phyloP scores from a whole-genome alignment of 345 rosid species.

The Heritiera fomes region DNA sequence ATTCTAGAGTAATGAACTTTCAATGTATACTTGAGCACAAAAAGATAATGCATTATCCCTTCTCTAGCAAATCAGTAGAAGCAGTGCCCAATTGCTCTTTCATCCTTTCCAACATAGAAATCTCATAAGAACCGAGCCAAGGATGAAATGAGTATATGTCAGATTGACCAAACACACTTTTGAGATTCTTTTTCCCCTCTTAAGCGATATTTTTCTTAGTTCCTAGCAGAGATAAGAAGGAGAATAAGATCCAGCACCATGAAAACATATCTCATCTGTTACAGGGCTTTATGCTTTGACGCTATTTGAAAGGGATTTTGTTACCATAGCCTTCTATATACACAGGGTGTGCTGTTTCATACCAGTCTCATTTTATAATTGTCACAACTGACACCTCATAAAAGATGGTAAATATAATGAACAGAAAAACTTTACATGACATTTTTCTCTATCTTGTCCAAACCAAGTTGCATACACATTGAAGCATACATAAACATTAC shows the following conservation, averaged over 20 bases:
- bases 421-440: not conserved
- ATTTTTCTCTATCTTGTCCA: not conserved
- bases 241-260: not conserved
- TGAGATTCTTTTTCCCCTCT: not conserved
- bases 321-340: not conserved
- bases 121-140: not conserved
- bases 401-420: not conserved
- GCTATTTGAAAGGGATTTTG: not conserved
- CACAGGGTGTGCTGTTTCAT: not conserved
- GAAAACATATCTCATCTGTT: not conserved
- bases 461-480: not conserved
- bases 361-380: not conserved
- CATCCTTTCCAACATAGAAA: not conserved
- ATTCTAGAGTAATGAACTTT: not conserved
- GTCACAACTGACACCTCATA: not conserved
- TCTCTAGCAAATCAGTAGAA: not conserved
- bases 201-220: not conserved
- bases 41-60: constrained; percentile 1
- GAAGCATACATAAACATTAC: not conserved
- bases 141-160: not conserved
- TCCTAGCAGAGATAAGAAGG: not conserved
- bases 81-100: constrained; percentile 6
- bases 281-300: not conserved
- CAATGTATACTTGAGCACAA: not conserved
- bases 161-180: not conserved